These are phyloP conservation scores for Ustulina deusta DNA, from an alignment of 2,329 filamentous ascomycete genomes.

Conservation along the genomic window DNA sequence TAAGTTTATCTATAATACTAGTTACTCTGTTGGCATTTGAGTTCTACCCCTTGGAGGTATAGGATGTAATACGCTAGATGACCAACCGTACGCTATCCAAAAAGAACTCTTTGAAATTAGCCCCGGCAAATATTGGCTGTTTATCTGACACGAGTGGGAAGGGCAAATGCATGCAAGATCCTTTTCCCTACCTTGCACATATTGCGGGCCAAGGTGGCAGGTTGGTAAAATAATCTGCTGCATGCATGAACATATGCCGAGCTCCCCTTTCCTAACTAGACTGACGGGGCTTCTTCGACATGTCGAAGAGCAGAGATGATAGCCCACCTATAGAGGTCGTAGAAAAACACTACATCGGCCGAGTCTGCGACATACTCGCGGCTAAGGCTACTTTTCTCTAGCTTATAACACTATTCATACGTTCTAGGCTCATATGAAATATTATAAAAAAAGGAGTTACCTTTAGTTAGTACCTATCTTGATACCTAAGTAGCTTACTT, in stretches of 20 bases:
- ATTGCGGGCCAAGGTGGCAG: conserved; percentile 27
- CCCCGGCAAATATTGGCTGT: conserved; percentile 34
- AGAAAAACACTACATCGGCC: not conserved
- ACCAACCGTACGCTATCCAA: not conserved
- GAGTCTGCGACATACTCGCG: not conserved
- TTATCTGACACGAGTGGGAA: conserved; percentile 25
- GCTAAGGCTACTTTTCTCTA: not conserved
- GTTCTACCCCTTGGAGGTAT: conserved; percentile 4
- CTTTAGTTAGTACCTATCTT: not conserved
- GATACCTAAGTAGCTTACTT: not conserved
- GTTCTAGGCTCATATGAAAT: not conserved
- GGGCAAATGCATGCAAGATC: conserved; percentile 34
- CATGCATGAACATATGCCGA: conserved; percentile 38
- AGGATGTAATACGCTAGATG: not conserved
- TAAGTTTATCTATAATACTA: not conserved
- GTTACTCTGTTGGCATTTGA: conserved; percentile 13
- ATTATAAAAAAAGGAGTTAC: not conserved
- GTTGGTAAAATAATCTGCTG: conserved; percentile 22
- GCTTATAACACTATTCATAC: not conserved
- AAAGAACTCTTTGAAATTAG: conserved; percentile 29
- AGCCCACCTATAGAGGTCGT: too few relatives aligned
- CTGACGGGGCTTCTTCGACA: not conserved
- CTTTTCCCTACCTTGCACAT: conserved; percentile 23
- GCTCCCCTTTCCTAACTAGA: conserved; percentile 24
- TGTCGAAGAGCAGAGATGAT: not conserved